Evolutionary conservation across 129 eudicot species (phyloP).

Genomic region (Lonicera japonica): DNA sequence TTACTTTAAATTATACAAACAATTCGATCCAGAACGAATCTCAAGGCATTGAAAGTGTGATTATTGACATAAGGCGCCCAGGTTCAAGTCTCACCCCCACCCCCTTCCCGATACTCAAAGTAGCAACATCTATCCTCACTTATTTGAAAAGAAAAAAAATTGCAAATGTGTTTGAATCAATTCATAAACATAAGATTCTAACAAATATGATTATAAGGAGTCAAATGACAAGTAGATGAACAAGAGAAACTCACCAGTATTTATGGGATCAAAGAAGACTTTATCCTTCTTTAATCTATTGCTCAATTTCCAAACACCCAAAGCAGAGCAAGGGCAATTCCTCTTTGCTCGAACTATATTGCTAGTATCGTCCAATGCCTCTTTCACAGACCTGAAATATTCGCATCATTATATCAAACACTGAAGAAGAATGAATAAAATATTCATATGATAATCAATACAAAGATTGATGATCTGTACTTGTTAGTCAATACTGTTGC

Average conservation of each 20-base stretch:
- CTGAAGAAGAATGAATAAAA: neutral
- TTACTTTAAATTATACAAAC: too few relatives aligned
- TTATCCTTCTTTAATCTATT: slow-evolving; percentile 38
- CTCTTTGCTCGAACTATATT: slow-evolving; percentile 33
- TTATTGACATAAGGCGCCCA: too few relatives aligned
- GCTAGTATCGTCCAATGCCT: slow-evolving; percentile 32
- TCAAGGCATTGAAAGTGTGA: too few relatives aligned
- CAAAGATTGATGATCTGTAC: slow-evolving; percentile 23
- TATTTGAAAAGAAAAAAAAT: too few relatives aligned
- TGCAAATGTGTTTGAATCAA: too few relatives aligned
- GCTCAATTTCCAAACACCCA: slow-evolving; percentile 50
- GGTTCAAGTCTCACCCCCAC: too few relatives aligned
- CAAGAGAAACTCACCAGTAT: slow-evolving; percentile 47
- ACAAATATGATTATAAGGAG: too few relatives aligned
- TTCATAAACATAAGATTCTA: too few relatives aligned
- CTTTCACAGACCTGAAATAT: slow-evolving; percentile 52
- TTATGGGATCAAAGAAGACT: slow-evolving; percentile 36
- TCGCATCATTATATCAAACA: slow-evolving; percentile 9
- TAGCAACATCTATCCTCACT: too few relatives aligned
- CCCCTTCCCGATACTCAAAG: too few relatives aligned
- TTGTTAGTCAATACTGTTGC: slow-evolving; percentile 49
- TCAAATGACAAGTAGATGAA: too few relatives aligned
- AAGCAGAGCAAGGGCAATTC: slow-evolving; percentile 36
- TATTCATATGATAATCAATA: neutral
- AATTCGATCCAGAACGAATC: too few relatives aligned